These are phyloP conservation scores for Phytophthora boehmeriae DNA, from an alignment of 352 stramenopile species.

Conservation along the genomic window DNA sequence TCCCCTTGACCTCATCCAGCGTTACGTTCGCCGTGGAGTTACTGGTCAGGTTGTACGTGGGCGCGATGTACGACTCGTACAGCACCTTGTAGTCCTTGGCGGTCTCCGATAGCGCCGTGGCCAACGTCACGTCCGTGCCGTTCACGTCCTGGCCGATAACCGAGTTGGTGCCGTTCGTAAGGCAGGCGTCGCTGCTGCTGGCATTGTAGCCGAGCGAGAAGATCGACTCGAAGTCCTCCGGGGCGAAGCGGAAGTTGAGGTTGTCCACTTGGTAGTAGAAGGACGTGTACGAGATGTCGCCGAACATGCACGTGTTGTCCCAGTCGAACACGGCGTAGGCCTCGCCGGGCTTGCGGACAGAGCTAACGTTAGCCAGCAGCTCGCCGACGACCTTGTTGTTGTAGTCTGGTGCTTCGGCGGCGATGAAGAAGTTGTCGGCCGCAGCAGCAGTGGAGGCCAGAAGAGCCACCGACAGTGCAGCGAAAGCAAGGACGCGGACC, in stretches of 20 bases:
- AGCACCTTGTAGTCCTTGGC: constrained; percentile 57
- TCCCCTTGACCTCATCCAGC: constrained; percentile 48
- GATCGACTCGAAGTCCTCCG: constrained; percentile 43
- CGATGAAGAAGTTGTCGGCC: constrained; percentile 36
- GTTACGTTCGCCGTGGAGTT: constrained; percentile 18
- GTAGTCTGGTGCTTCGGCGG: constrained; percentile 59
- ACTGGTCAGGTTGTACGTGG: constrained; percentile 47
- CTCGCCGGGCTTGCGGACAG: constrained; percentile 39
- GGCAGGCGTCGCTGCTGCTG: constrained; percentile 50
- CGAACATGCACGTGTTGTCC: constrained; percentile 75
- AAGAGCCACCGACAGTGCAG: constrained; percentile 23
- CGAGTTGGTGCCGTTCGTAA: constrained; percentile 47
- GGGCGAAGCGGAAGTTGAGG: constrained; percentile 55
- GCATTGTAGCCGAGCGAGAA: constrained; percentile 63
- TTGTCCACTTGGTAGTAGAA: constrained; percentile 65
- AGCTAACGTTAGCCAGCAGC: constrained; percentile 42
- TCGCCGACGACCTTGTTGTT: constrained; percentile 58
- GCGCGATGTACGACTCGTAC: constrained; percentile 58
- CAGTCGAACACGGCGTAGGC: constrained; percentile 65
- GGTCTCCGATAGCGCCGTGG: constrained; percentile 31
- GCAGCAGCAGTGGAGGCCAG: constrained; percentile 15
- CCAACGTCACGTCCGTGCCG: constrained; percentile 50
- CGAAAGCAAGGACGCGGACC: constrained; percentile 25
- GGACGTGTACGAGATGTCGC: constrained; percentile 72
- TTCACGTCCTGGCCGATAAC: constrained; percentile 50